These are phyloP conservation scores for Achaetomium macrosporum DNA, from an alignment of 2,329 filamentous ascomycete species.

Conservation along the genomic window DNA sequence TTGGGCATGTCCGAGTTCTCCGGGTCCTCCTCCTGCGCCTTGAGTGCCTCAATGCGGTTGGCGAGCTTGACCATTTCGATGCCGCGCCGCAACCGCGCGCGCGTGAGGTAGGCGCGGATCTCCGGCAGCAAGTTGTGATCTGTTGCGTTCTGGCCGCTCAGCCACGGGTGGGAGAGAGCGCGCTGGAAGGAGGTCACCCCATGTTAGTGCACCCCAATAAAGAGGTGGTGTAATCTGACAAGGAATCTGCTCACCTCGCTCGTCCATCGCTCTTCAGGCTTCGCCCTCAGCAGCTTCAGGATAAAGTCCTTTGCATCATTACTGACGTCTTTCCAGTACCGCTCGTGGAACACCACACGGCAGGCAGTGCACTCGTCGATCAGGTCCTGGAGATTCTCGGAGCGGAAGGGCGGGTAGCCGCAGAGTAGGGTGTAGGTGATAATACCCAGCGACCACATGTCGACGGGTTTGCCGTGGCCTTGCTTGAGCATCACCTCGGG, in stretches of 20 bases:
- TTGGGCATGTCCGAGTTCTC: slow-evolving; percentile 69
- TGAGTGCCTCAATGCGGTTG: slow-evolving; percentile 91
- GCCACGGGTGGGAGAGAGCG: slow-evolving; percentile 78
- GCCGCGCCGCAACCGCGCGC: slow-evolving; percentile 82
- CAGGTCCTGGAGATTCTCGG: slow-evolving; percentile 85
- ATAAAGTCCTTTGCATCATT: slow-evolving; percentile 95
- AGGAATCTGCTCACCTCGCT: slow-evolving; percentile 57
- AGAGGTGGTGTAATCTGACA: neutral
- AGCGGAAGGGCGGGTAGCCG: slow-evolving; percentile 96
- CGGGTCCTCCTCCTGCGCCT: slow-evolving; percentile 80
- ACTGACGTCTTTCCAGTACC: slow-evolving; percentile 98
- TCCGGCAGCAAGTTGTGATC: slow-evolving; percentile 97
- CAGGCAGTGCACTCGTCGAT: slow-evolving; percentile 88
- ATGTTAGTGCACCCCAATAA: neutral
- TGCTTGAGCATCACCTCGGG: slow-evolving; percentile 98
- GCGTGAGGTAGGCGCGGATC: slow-evolving; percentile 89
- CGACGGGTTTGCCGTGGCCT: slow-evolving; percentile 94
- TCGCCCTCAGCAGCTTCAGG: slow-evolving; percentile 68
- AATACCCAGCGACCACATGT: slow-evolving; percentile 99
- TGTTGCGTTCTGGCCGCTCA: slow-evolving; percentile 83
- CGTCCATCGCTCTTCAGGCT: slow-evolving; percentile 68
- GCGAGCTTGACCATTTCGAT: slow-evolving; percentile 95
- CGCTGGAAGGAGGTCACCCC: slow-evolving; percentile 41
- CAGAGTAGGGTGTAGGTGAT: slow-evolving; percentile 98
- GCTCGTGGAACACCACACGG: slow-evolving; percentile 88